Percentiles rank a stretch among this genome's conserved stretches.
Evolutionary conservation across 2,329 filamentous ascomycete species (phyloP).

Genomic region (Beauveria sp.): DNA sequence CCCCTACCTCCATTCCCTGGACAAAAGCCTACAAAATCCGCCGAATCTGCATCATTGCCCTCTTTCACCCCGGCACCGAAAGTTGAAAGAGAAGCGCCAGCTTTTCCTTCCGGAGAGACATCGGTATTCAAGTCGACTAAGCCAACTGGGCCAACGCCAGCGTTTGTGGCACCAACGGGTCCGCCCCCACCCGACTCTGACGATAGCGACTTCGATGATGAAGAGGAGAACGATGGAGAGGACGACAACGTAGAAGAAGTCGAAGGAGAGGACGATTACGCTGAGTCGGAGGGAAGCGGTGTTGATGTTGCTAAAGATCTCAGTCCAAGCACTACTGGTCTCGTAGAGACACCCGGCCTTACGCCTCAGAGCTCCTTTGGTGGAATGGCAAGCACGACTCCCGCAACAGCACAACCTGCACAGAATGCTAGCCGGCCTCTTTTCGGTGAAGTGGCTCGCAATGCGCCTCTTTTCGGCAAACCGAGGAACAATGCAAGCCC

Average conservation of each 20-base stretch:
- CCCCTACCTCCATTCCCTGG: slow-evolving; percentile 28
- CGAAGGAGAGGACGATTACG: slow-evolving; percentile 40
- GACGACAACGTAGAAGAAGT: slow-evolving; percentile 32
- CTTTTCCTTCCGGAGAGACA: neutral
- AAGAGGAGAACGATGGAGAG: slow-evolving; percentile 30
- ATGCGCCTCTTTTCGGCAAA: slow-evolving; percentile 47
- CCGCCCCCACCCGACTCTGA: slow-evolving; percentile 23
- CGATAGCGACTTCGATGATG: slow-evolving; percentile 25
- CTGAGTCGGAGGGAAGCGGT: slow-evolving; percentile 50
- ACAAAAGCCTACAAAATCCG: slow-evolving; percentile 17
- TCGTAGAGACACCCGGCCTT: slow-evolving; percentile 40
- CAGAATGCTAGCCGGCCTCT: slow-evolving; percentile 37
- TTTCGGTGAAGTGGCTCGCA: slow-evolving; percentile 48
- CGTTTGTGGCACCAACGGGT: slow-evolving; percentile 19
- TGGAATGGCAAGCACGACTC: slow-evolving; percentile 33
- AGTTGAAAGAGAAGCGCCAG: neutral
- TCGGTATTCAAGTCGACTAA: slow-evolving; percentile 10
- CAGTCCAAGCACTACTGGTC: slow-evolving; percentile 41
- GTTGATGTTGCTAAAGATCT: slow-evolving; percentile 59
- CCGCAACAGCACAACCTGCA: slow-evolving; percentile 28
- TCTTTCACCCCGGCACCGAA: slow-evolving; percentile 25
- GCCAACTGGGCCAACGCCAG: neutral
- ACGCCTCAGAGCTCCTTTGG: slow-evolving; percentile 55
- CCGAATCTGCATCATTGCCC: slow-evolving; percentile 33
- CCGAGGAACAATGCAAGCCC: slow-evolving; percentile 47